Conservation (phyloP, 768 basidiomycete genomes). For the Boletus pseudopeckii region DNA sequence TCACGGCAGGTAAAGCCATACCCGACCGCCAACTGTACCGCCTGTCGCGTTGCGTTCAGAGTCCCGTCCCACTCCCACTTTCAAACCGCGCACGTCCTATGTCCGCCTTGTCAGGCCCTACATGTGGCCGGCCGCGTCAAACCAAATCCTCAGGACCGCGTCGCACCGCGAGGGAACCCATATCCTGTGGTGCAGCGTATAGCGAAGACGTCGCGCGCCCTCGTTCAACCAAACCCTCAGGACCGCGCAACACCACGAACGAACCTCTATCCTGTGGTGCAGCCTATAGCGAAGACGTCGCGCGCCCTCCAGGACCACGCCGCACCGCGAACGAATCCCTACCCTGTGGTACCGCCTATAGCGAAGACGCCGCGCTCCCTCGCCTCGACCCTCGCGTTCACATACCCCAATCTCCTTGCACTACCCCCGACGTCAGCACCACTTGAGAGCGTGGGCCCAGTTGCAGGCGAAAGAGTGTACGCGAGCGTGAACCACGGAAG, state of each 20-base stretch:
- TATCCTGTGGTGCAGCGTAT: background rate
- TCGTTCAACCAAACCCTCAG: background rate
- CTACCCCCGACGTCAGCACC: background rate
- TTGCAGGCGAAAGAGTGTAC: too few relatives aligned
- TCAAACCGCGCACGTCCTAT: slow-evolving; percentile 1
- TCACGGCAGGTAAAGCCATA: background rate
- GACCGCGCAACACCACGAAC: background rate
- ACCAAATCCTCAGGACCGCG: background rate
- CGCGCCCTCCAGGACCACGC: too few relatives aligned
- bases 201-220: background rate
- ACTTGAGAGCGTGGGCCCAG: too few relatives aligned
- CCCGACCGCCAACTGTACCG: background rate
- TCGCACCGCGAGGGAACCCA: background rate
- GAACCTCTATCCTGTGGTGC: too few relatives aligned
- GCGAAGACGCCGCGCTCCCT: background rate
- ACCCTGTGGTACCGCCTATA: background rate
- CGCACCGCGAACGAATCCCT: background rate
- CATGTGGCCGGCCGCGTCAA: background rate
- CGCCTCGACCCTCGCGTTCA: background rate
- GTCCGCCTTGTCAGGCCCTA: slow-evolving; percentile 10
- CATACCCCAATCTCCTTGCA: background rate
- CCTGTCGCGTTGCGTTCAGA: slow-evolving; percentile 7
- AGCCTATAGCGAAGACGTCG: too few relatives aligned
- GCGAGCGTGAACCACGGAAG: background rate
- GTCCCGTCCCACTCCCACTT: background rate